Conservation (phyloP, 139 green algal species). For the Coelastrella sp. region DNA sequence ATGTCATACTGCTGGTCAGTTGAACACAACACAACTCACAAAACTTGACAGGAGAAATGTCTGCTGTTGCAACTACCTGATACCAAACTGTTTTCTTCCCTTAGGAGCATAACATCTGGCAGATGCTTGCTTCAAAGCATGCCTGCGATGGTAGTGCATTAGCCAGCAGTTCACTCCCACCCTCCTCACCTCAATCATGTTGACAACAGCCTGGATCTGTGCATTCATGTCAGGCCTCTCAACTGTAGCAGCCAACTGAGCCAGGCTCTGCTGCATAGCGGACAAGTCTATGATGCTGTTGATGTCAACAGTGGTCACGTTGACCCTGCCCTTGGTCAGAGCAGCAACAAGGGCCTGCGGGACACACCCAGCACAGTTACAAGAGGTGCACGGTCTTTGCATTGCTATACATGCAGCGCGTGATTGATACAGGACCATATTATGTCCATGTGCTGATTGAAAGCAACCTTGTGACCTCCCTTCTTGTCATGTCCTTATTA, state of each 20-base stretch:
- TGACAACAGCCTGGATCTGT: neutral
- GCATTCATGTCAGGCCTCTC: neutral
- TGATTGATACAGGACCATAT: no score
- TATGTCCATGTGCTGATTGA: no score
- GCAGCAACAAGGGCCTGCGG: neutral
- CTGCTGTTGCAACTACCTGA: no score
- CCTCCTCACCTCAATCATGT: neutral
- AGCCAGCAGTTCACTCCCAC: no score
- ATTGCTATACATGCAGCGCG: no score
- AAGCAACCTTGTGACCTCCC: no score
- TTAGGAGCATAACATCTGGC: neutral
- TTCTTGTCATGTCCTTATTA: no score
- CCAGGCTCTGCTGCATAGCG: neutral
- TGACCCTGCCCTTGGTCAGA: neutral
- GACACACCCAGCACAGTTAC: neutral
- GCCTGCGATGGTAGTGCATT: neutral
- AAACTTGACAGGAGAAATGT: no score
- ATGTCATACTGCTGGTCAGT: no score
- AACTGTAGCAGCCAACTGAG: neutral
- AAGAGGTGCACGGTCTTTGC: no score
- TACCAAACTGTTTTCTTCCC: no score
- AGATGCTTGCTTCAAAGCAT: neutral
- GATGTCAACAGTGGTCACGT: neutral
- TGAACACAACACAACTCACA: no score
- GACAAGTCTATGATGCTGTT: neutral